Conservation (phyloP, 202 grass and related monocot species). For the Brachypodium distachyon region DNA sequence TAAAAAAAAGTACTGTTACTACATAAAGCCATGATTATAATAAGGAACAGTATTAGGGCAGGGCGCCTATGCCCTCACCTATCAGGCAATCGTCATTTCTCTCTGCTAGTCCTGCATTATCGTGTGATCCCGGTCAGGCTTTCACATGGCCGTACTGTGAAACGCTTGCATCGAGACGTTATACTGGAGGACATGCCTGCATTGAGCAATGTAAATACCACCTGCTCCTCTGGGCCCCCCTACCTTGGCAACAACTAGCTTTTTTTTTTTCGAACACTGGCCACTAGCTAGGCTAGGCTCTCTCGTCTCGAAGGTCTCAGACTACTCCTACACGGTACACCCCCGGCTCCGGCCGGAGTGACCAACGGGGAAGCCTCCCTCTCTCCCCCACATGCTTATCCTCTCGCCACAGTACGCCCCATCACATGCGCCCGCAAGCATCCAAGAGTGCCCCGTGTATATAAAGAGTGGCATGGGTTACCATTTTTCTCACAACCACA, state of each 20-base stretch:
- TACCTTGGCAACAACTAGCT: background rate
- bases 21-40: background rate
- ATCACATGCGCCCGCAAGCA: background rate
- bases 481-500: background rate
- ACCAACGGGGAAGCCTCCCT: conserved; percentile 17
- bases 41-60: background rate
- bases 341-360: background rate
- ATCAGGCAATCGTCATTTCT: background rate
- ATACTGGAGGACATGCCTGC: background rate
- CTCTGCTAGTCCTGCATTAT: background rate
- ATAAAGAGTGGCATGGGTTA: conserved; percentile 4
- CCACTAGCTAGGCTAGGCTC: too few relatives aligned
- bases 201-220: background rate
- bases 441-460: conserved; percentile 21
- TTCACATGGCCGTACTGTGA: background rate
- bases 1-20: background rate
- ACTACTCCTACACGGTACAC: too few relatives aligned
- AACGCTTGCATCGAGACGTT: background rate
- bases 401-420: background rate
- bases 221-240: background rate
- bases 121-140: background rate
- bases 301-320: background rate
- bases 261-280: too few relatives aligned
- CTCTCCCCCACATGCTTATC: background rate
- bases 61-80: background rate